Base-by-base conservation (phyloP, 225 moss, liverwort and hornwort species). In the Asterella californica region DNA sequence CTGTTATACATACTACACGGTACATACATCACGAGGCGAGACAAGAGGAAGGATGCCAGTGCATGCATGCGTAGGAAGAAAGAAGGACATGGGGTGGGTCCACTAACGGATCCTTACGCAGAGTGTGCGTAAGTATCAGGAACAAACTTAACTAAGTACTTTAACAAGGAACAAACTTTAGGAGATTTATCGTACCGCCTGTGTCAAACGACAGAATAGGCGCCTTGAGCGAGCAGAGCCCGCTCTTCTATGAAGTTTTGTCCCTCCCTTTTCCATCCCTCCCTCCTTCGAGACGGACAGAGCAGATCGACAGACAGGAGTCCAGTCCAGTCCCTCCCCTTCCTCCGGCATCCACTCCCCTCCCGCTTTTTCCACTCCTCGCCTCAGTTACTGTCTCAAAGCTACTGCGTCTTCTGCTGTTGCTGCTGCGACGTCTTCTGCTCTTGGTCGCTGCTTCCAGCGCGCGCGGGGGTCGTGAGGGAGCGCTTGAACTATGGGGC, bases 31-130 rank as follows among this genome's bases (percentile, higher is more conserved):
- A 67, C 15, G 34, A 36, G 36, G 10, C 67, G 14, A 67, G 34
- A 67, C 34, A 36, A 67, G 67, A 67, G 11, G 67, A 34, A 33
- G 67, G 32, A 36, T 67, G 36, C 32, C 29, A 14, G 18, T 36
- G 67, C 36, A 36, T 67, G 67, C 33, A 67, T 33, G 32, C 32
- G 9, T 67, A 25, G 61, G 27, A 62, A 25, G 52, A 12, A 52
- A 52, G 32, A 17, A 25, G 25, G 25, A 19, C 10, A 37, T 34
- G 34, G 34, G 67, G 47, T 72, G 47, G 72, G 49, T 27, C 74
- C 52, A 17, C 12, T 74, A 74, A 74, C 74, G 74, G 74, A 74
- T 74, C 52, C 50, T 74, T 74, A 74, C 74, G 11, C 29, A 30
- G 30, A 50, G 30, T 53, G 72, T n/a, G 72, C 42, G 42, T 42